Base-by-base conservation (phyloP, 148 eudicot genomes). In the Drosera capensis region DNA sequence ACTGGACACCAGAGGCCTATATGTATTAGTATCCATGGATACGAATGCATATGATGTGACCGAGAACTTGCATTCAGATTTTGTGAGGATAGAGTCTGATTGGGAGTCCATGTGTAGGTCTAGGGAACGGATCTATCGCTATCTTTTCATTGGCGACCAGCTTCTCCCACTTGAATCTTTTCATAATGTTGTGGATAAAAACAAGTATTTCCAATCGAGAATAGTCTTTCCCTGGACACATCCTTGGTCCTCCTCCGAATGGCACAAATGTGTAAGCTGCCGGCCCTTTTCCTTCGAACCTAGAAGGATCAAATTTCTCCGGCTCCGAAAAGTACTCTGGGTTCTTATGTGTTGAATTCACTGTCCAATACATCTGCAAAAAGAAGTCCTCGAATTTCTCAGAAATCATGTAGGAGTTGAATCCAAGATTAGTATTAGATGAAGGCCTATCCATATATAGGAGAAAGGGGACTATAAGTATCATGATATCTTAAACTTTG, bases 271-370 rank as follows among this genome's bases (percentile, higher is more conserved):
- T 43, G 52, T 44, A 51, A 8, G 68, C 62, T 0, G 52, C 48
- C 1, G 57, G 68, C 8, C 68, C 68, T n/a, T 45, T 51, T 8
- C 56, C 48, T 26, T 64, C 57, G 7, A 64, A 56, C 50, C 68
- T 51, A n/a, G 62, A 51, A 1, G 68, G 68, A 41, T 64, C 68
- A 40, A 64, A 64, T 25, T 44, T 64, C 11, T 56, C 58, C 1
- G 68, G 68, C 1, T 64, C 53, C 0, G 68, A 53, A 39, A 56
- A 64, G 53, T 56, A 64, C 19, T 53, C 55, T 3, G 70, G 64
- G 48, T 65, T 48, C 28, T 48, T 54, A 45, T 65, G 65, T 15
- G 65, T 40, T n/a, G 70, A 30, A 18, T 59, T 35, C 3, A 39
- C 56, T 0, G 45, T 65, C 68, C 68, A 64, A 45, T 56, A 56